Base-by-base conservation (phyloP, 306 rosid species). In the Ammopiptanthus mongolicus region DNA sequence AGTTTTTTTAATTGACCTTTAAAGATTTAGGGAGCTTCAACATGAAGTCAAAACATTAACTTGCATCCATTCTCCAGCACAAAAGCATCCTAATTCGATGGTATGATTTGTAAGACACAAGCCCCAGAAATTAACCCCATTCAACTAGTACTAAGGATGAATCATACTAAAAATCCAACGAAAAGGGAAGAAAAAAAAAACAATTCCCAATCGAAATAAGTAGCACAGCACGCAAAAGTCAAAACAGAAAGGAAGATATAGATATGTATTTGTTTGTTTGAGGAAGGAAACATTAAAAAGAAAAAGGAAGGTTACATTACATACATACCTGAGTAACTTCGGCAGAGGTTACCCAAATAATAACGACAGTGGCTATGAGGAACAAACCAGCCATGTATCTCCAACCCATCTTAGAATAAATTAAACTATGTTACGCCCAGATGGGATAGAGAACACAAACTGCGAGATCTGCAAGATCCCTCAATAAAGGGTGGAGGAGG, bases 331-430 rank as follows among this genome's bases (percentile, higher is more conserved):
- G 97, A 42, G 97, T 88, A 60, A 91, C 97, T 84, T 91, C 97
- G 1, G 97, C 93, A 17, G 97, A 91, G 82, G 88, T 75, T 22
- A 91, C 97, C 97, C 97, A 91, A 55, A 91, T 91, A 79, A 88
- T 72, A 68, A 91, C 97, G 39, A 93, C 98, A 41, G 97, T 80
- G 41, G 71, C 93, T 44, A 93, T 93, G 42, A 93, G 91, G 83
- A 87, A 80, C 87, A 93, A 79, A 34, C 97, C 97, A 61, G 97
- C 93, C 50, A 69, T 93, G 74, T 93, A 93, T 59, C 78, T 93
- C 97, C 89, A 90, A 65, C 88, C 86, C 98, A 89, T 91, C 36
- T 53, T 75, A 68, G 77, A 66, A 41, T 2, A 41, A 1, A 41
- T 2, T 3, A 8, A 41, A 3, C 15, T 51, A 76, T 70, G 17